phyloP scores from a whole-genome alignment of 2,329 filamentous ascomycete genomes.

The Alternaria metachromatica region DNA sequence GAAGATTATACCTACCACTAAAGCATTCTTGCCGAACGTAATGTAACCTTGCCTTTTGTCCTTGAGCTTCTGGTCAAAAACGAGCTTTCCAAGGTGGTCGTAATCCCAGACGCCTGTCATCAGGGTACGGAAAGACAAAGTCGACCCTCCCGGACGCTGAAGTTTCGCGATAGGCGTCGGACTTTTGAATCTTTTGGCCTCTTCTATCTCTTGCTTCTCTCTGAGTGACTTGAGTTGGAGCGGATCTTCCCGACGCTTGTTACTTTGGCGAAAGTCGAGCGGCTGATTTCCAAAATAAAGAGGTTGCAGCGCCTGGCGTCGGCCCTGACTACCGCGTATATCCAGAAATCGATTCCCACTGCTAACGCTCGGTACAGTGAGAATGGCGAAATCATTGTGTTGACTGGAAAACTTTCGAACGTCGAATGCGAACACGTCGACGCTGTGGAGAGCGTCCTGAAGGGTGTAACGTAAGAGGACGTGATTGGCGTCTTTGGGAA shows the following conservation, averaged over 20 bases:
- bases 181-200: constrained; percentile 20
- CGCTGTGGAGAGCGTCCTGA: constrained; percentile 43
- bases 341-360: constrained; percentile 55
- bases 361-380: constrained; percentile 54
- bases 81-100: constrained; percentile 29
- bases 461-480: constrained; percentile 53
- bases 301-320: constrained; percentile 4
- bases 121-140: constrained; percentile 36
- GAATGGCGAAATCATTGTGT: constrained; percentile 41
- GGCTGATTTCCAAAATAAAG: constrained; percentile 14
- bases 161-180: constrained; percentile 5
- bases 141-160: constrained; percentile 18
- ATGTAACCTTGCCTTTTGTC: constrained; percentile 52
- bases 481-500: constrained; percentile 52
- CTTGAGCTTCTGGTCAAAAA: constrained; percentile 52
- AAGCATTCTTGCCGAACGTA: constrained; percentile 44
- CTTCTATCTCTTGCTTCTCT: constrained; percentile 34
- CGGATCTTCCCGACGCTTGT: constrained; percentile 29
- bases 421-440: constrained; percentile 53
- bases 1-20: constrained; percentile 24
- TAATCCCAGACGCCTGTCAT: constrained; percentile 55
- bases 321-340: constrained; percentile 34
- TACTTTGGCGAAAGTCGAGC: constrained; percentile 23
- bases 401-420: constrained; percentile 50
- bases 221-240: constrained; percentile 31